Evolutionary conservation across 139 green algal species (phyloP).

Genomic region (Chlamydomonas sphaeroides): DNA sequence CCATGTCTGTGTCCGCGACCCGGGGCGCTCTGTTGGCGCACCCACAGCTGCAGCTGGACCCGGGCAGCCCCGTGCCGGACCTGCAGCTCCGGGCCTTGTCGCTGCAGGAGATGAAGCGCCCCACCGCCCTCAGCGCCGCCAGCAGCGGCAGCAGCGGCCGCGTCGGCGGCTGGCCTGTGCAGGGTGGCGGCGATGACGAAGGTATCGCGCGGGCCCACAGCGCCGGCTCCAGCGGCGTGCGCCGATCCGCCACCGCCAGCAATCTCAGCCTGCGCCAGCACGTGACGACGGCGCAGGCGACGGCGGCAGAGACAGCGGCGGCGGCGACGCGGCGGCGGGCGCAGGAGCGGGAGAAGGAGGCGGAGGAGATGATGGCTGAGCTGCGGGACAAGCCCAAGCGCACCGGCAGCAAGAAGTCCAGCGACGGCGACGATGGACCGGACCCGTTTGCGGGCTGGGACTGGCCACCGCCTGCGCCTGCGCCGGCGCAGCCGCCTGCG

Average conservation of each 20-base stretch:
- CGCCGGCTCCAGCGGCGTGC: neutral
- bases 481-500: neutral
- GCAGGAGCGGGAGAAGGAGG: too few species aligned
- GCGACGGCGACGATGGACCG: neutral
- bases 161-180: neutral
- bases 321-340: neutral
- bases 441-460: conserved; percentile 33
- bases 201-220: too few species aligned
- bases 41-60: too few species aligned
- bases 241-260: neutral
- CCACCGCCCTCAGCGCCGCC: neutral
- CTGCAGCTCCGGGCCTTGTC: neutral
- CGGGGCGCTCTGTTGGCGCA: too few species aligned
- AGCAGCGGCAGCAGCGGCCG: neutral
- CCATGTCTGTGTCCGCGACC: too few species aligned
- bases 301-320: neutral
- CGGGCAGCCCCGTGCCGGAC: neutral
- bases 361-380: too few species aligned
- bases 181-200: too few species aligned
- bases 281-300: conserved; percentile 6
- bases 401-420: too few species aligned
- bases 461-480: neutral
- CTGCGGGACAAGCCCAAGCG: too few species aligned
- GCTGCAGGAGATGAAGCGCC: neutral
- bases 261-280: conserved; percentile 27